Percentiles rank a stretch among this genome's conserved stretches.
These are phyloP conservation scores for Erodium texanum DNA, from an alignment of 441 rosid genomes.

Conservation along the genomic window DNA sequence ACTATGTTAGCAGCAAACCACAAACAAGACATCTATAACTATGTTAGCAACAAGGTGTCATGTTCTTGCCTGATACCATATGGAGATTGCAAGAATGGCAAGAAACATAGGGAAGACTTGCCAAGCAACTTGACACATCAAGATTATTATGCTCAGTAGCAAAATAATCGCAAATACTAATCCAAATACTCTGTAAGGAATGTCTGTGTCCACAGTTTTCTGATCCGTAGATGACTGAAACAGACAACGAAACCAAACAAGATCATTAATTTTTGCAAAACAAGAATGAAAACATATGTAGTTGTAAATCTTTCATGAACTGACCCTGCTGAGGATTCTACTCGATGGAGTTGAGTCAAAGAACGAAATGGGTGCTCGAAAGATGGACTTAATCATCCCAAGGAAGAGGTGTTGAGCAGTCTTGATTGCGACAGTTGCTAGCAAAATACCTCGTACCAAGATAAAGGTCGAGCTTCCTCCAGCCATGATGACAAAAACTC, in stretches of 20 bases:
- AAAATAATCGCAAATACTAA: conserved; percentile 55
- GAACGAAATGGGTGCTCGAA: conserved; percentile 53
- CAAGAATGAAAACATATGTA: no score
- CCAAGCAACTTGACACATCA: conserved; percentile 55
- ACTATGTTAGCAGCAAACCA: no score
- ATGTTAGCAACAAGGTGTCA: background rate
- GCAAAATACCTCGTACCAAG: conserved; percentile 45
- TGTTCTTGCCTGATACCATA: conserved; percentile 49
- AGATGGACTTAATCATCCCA: conserved; percentile 41
- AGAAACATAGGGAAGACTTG: conserved; percentile 47
- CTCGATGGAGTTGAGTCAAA: conserved; percentile 57
- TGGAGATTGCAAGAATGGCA: conserved; percentile 41
- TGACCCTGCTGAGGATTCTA: conserved; percentile 48
- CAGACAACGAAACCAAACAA: background rate
- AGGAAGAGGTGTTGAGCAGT: conserved; percentile 46
- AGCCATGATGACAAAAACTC: conserved; percentile 37
- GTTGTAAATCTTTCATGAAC: conserved; percentile 12
- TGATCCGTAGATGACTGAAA: conserved; percentile 55
- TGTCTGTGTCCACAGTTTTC: conserved; percentile 57
- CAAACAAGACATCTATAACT: no score
- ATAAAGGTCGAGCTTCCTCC: conserved; percentile 51
- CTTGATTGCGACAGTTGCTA: conserved; percentile 42
- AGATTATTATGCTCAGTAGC: conserved; percentile 42
- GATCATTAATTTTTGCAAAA: no score
- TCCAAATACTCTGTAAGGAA: conserved; percentile 58